Base-by-base conservation (phyloP, 495 filamentous ascomycete genomes). In the Hypomontagnella submonticulosa region DNA sequence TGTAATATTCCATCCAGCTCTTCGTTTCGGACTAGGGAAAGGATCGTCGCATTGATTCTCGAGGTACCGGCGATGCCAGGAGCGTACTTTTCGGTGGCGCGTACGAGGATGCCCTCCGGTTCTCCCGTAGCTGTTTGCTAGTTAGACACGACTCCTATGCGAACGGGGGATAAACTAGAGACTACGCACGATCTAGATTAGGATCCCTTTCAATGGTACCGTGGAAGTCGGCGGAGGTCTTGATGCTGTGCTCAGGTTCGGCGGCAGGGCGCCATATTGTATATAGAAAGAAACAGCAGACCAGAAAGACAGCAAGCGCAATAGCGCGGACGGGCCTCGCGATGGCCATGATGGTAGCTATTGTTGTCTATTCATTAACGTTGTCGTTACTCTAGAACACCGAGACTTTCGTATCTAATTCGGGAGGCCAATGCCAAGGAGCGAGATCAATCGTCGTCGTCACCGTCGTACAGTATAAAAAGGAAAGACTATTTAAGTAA, bases 11-110 rank as follows among this genome's bases (percentile, higher is more conserved):
- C 91, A 19, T 87, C 75, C 7, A 97, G 71, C 79, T 99, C 96
- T 66, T 89, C 86, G 70, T 99, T 98, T 50, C 96, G 88, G 37
- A 98, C 96, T 16, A 99, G 84, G n/a, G 91, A 87, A 63, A 99
- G 85, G 53, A 99, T 84, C 7, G 96, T 97, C 50, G 96, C 96
- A 75, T 94, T 92, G 74, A 94, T 94, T 63, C 95, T 90, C 51
- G 87, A 84, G 54, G 91, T 89, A 59, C 93, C 85, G 19, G 84
- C 77, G 75, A 87, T 87, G 62, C 91, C 84, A 16, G 90, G 88
- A 48, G 85, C 84, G 74, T 97, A 97, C 52, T 74, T 75, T 54
- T 91, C 87, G 63, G 88, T 85, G n/a, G 87, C 85, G 74, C 89
- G 83, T 70, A 83, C 84, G 61, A 97, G 78, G 12, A 84, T 77